phyloP scores from a whole-genome alignment of 352 stramenopile species.

The Elongisporangium senticosum region DNA sequence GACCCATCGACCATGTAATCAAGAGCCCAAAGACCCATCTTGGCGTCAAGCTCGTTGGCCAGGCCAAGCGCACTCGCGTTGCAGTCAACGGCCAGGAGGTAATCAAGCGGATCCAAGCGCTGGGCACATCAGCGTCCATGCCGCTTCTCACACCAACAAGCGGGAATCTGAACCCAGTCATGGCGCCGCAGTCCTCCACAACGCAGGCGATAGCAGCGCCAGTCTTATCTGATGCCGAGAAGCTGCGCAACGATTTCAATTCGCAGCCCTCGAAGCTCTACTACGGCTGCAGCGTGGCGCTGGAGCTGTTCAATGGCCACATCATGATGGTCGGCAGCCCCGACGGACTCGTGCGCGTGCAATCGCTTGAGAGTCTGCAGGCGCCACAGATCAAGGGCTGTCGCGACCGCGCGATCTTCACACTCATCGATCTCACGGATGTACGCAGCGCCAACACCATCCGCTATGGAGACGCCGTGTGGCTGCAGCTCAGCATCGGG shows the following conservation, averaged over 20 bases:
- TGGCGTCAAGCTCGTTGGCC: not conserved
- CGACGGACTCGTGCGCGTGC: constrained; percentile 54
- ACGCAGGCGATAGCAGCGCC: constrained; percentile 3
- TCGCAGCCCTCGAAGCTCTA: constrained; percentile 54
- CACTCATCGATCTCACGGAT: constrained; percentile 58
- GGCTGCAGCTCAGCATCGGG: constrained; percentile 66
- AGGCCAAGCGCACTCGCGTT: not conserved
- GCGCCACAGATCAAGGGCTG: constrained; percentile 38
- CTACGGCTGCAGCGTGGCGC: constrained; percentile 59
- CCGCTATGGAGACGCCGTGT: constrained; percentile 71
- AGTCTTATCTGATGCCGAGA: constrained; percentile 42
- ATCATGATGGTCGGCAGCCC: constrained; percentile 61
- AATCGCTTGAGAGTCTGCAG: constrained; percentile 57
- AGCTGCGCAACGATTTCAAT: constrained; percentile 70
- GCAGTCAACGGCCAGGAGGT: constrained; percentile 38
- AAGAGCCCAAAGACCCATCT: not conserved
- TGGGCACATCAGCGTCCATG: constrained; percentile 39
- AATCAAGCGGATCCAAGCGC: constrained; percentile 42
- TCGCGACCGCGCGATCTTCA: constrained; percentile 63
- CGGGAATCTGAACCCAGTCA: constrained; percentile 8
- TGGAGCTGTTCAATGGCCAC: constrained; percentile 75
- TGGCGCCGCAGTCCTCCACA: not conserved
- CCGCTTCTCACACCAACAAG: constrained; percentile 10
- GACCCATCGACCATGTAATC: not conserved
- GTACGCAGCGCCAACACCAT: constrained; percentile 60